Percentiles rank a stretch among this genome's conserved stretches.
Evolutionary conservation across 179 eudicot species (phyloP).

Genomic region (Spinacia oleracea): DNA sequence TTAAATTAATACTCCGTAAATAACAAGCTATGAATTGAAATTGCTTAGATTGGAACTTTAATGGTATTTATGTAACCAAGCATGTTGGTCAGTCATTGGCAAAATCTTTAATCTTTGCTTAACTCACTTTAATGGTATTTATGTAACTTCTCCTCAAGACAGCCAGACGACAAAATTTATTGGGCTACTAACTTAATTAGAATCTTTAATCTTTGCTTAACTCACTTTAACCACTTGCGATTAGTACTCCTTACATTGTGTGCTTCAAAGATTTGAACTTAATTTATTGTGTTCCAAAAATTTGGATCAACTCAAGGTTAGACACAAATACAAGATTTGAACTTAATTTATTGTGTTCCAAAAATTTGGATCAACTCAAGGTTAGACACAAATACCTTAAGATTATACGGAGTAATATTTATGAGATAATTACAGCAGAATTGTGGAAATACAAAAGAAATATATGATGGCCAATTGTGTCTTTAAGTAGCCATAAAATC

Average conservation of each 20-base stretch:
- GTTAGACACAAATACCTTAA: too few species aligned
- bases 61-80: not conserved
- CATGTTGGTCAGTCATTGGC: slow-evolving; percentile 6
- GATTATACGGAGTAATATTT: too few species aligned
- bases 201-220: not conserved
- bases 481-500: too few species aligned
- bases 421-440: too few species aligned
- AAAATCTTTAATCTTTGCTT: too few species aligned
- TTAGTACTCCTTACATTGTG: not conserved
- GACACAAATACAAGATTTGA: not conserved
- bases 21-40: not conserved
- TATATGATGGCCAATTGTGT: too few species aligned
- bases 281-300: not conserved
- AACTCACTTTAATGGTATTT: not conserved
- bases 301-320: not conserved
- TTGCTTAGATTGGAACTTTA: not conserved
- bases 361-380: not conserved
- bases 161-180: slow-evolving; percentile 9
- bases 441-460: too few species aligned
- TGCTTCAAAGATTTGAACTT: not conserved
- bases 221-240: not conserved
- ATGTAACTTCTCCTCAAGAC: not conserved
- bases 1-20: too few species aligned
- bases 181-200: not conserved
- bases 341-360: not conserved